Conservation (phyloP, 2,329 filamentous ascomycete species). For the Phaeosphaeriaceae sp. region DNA sequence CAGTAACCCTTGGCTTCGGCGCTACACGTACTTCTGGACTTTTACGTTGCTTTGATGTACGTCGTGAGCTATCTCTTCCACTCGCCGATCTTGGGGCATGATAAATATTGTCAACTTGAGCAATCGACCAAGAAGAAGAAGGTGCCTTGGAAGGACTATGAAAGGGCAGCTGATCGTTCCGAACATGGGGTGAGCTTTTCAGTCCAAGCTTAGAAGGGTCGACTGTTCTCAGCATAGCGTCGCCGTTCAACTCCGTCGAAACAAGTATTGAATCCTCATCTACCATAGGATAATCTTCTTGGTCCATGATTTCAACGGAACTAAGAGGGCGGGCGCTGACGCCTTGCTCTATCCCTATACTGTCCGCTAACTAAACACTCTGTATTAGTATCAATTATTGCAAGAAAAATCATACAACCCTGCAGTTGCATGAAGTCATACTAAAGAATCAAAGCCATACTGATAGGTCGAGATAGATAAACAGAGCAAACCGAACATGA, state of each 20-base stretch:
- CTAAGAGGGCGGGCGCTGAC: constrained; percentile 18
- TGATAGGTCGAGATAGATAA: too few species aligned
- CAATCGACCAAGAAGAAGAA: constrained; percentile 10
- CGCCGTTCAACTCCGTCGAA: constrained; percentile 44
- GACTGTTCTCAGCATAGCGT: constrained; percentile 30
- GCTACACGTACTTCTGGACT: constrained; percentile 38
- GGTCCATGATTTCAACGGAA: constrained; percentile 30
- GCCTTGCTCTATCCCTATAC: constrained; percentile 19
- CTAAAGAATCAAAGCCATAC: too few species aligned
- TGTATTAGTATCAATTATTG: background rate
- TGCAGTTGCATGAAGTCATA: too few species aligned
- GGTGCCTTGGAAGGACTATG: constrained; percentile 26
- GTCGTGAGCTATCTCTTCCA: constrained; percentile 28
- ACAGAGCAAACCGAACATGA: too few species aligned
- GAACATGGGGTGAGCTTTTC: constrained; percentile 17
- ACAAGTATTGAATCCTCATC: constrained; percentile 34
- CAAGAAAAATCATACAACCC: background rate
- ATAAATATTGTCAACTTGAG: constrained; percentile 9
- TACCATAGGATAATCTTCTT: constrained; percentile 38
- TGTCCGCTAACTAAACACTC: background rate
- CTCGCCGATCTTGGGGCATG: constrained; percentile 22
- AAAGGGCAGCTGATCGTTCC: constrained; percentile 36
- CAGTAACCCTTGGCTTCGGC: constrained; percentile 44
- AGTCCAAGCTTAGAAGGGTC: constrained; percentile 35
- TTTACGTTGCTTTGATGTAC: constrained; percentile 17